Evolutionary conservation across 2,329 filamentous ascomycete genomes (phyloP), one percentile per base, ranked within the genome.

Genomic region (Clarireedia homoeocarpa): DNA sequence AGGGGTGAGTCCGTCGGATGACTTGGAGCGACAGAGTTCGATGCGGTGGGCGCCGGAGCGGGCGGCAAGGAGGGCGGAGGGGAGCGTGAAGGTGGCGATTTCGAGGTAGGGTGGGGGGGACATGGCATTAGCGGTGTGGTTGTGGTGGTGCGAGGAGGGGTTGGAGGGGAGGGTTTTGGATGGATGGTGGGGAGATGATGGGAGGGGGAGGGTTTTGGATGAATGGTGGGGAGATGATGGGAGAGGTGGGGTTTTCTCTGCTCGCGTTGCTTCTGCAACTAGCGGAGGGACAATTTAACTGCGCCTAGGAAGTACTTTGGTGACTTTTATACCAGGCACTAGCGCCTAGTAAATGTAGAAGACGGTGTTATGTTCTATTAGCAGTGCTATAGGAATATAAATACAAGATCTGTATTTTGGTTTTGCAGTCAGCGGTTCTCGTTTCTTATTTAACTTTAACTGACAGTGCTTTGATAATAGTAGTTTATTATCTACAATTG

Each of bases 1-100:
- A 47, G 39, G 74, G 2, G 77, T 76, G 15, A 71, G 68, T 6
- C 76, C 75, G 54, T 74, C 77, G 14, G 66, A 63, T 5, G 65
- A 53, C 49, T 71, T 71, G 24, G 72, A 59, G 23, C 69, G 67
- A 61, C 76, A 78, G 5, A 80, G 74, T 65, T 82, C 79, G 51
- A 82, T 75, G 0, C 78, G 72, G 61, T 76, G 69, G 3, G 77
- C 78, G 9, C 76, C 76, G 26, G 69, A 64, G 2, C 60, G 40
- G 6, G 67, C 67, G 9, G 78, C 78, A 15, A 68, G 56, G 4
- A 75, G 55, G 2, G 75, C 76, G 0, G 76, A 78, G 6, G 63
- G 14, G 6, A 63, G 45, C 47, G 69, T 74, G 68, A 80, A 80
- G 59, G 73, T 76, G 10, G 76, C 76, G 46, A 80, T 74, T 66